Evolutionary conservation across 257 asterid genomes (phyloP), one percentile per base, ranked within the genome.

Genomic region (Rehmannia glutinosa): DNA sequence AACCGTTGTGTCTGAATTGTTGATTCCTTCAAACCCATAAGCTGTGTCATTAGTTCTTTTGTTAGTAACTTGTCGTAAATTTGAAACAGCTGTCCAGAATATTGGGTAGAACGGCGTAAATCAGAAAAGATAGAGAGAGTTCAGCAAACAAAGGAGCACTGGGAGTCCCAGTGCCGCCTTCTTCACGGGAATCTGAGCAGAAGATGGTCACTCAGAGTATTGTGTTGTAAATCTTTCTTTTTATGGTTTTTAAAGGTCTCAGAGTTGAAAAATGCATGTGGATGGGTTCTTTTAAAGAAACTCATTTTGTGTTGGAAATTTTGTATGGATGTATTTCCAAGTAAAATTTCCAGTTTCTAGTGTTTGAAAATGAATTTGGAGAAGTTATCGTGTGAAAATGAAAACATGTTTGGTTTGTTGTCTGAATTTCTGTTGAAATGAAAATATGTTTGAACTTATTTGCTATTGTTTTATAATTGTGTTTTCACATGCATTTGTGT

Each of bases 141-240:
- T 64, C 70, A 61, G 69, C 99, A 83, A 70, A 77, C 88, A 1
- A 93, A 93, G 92, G 91, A 88, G 75, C 95, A 93, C 49, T 90
- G 99, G 99, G 99, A 93, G 63, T 70, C 80, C 12, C 89, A 86
- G 74, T 82, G 91, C 73, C 91, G 92, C 10, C 73, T 89, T 88
- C 15, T 86, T 93, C 76, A 68, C 69, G 25, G 99, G 99, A 2
- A 45, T 86, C 32, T 92, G 63, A 82, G 41, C 25, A 55, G 58
- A 20, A 71, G 17, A 23, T 19, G 30, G 3, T 15, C 17, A 12
- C 11, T 4, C 10, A 0, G n/a, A n/a, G n/a, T n/a, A n/a, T n/a
- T 42, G 8, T 6, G 5, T 24, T 4, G 8, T 10, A 8, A 4
- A 23, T 41, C 35, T 13, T 19, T 0, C 52, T 3, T 4, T 10